phyloP scores from a whole-genome alignment of 768 basidiomycete genomes.

The Strobilomyces echinocephalus region DNA sequence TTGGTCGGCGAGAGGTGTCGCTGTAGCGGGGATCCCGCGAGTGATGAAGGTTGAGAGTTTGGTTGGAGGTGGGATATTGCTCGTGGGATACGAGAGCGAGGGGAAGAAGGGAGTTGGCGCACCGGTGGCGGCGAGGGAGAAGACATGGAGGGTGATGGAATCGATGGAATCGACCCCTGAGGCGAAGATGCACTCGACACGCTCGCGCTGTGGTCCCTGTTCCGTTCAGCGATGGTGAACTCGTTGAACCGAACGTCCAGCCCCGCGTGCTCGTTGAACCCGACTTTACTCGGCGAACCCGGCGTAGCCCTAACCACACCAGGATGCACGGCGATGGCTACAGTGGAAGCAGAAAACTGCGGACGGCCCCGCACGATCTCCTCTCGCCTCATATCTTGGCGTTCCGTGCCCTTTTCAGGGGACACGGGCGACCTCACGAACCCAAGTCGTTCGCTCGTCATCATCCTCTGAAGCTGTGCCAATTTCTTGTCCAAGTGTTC shows the following conservation, averaged over 20 bases:
- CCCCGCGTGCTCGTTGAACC: conserved; percentile 14
- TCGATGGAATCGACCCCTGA: conserved; percentile 75
- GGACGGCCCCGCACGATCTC: conserved; percentile 43
- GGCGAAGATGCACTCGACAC: conserved; percentile 71
- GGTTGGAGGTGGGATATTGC: conserved; percentile 7
- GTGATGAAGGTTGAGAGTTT: conserved; percentile 15
- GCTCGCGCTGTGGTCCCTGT: conserved; percentile 61
- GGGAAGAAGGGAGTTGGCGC: conserved; percentile 29
- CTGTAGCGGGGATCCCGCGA: conserved; percentile 36
- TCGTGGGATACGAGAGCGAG: conserved; percentile 5
- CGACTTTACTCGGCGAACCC: conserved; percentile 29
- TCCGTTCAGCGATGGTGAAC: conserved; percentile 31
- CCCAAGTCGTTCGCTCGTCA: conserved; percentile 70
- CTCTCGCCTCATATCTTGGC: conserved; percentile 13
- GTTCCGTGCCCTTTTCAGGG: conserved; percentile 36
- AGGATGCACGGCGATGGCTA: conserved; percentile 2
- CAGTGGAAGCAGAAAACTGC: conserved; percentile 16
- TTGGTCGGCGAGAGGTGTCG: conserved; percentile 50
- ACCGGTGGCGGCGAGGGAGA: conserved; percentile 38
- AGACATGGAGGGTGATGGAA: conserved; percentile 65
- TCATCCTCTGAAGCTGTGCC: conserved; percentile 61
- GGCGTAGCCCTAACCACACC: conserved; percentile 10
- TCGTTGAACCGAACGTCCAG: conserved; percentile 37
- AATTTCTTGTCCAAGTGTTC: conserved; percentile 65
- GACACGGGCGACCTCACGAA: conserved; percentile 45